These are phyloP conservation scores for Coemansia sp. DNA, from an alignment of 371 early-diverging fungal species.

Conservation along the genomic window DNA sequence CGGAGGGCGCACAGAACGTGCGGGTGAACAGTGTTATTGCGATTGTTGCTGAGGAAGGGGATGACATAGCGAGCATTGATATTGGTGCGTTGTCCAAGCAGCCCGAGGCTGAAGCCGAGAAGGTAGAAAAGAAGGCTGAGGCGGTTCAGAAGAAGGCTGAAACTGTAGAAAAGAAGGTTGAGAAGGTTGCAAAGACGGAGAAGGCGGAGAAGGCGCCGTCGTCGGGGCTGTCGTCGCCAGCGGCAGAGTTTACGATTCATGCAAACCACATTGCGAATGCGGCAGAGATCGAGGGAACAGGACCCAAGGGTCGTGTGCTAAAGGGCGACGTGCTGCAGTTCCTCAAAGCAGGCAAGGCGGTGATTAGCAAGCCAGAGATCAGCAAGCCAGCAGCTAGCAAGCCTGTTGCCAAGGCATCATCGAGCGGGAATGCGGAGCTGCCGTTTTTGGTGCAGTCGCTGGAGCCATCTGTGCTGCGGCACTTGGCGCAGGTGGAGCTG, in stretches of 20 bases:
- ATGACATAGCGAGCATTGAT: constrained; percentile 77
- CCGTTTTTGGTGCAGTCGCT: constrained; percentile 44
- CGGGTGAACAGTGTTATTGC: constrained; percentile 74
- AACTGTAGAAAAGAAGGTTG: neutral
- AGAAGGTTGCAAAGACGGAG: constrained; percentile 27
- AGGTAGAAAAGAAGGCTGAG: constrained; percentile 1
- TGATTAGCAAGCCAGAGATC: neutral
- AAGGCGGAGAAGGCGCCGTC: constrained; percentile 19
- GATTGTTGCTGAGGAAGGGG: constrained; percentile 86
- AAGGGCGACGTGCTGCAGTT: constrained; percentile 87
- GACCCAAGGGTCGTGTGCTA: constrained; percentile 86
- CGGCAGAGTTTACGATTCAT: constrained; percentile 66
- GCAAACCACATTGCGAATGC: constrained; percentile 55
- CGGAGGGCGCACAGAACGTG: constrained; percentile 62
- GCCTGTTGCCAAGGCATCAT: neutral
- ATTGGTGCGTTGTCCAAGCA: constrained; percentile 49
- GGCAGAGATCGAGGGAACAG: constrained; percentile 71
- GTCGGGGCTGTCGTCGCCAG: constrained; percentile 62
- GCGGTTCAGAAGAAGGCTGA: neutral
- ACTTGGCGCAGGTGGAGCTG: constrained; percentile 30
- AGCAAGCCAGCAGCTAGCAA: neutral
- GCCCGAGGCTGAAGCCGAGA: neutral
- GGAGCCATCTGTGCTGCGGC: constrained; percentile 43
- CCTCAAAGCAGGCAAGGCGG: constrained; percentile 48
- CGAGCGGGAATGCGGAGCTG: constrained; percentile 21